A percentile compares a stretch with the other conserved stretches of the same genome.
Conservation (phyloP, 345 rosid genomes). For the Citrus medica region DNA sequence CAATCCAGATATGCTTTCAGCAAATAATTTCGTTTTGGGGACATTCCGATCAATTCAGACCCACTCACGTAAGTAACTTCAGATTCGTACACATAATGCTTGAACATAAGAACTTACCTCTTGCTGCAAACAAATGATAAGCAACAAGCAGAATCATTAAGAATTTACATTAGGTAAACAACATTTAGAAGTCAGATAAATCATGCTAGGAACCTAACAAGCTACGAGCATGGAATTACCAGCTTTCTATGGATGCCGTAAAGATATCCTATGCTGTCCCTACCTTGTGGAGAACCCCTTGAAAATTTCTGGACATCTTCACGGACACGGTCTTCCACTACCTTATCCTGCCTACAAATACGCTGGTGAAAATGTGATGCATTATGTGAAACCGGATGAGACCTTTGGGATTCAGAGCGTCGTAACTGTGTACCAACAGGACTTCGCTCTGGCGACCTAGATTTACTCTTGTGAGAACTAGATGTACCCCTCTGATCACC, state of each 20-base stretch:
- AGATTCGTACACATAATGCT: slow-evolving; percentile 58
- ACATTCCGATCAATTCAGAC: slow-evolving; percentile 42
- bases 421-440: slow-evolving; percentile 63
- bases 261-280: slow-evolving; percentile 79
- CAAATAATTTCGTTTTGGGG: slow-evolving; percentile 44
- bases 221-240: slow-evolving; percentile 48
- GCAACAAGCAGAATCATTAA: slow-evolving; percentile 38
- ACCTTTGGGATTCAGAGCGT: slow-evolving; percentile 64
- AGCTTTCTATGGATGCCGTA: slow-evolving; percentile 55
- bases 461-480: slow-evolving; percentile 65
- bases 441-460: slow-evolving; percentile 76
- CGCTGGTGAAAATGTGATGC: slow-evolving; percentile 63
- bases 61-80: slow-evolving; percentile 53
- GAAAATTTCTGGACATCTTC: slow-evolving; percentile 66
- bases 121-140: slow-evolving; percentile 68
- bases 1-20: slow-evolving; percentile 45
- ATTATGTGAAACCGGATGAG: slow-evolving; percentile 52
- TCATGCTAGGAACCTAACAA: slow-evolving; percentile 30
- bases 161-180: slow-evolving; percentile 16
- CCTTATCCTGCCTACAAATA: slow-evolving; percentile 70
- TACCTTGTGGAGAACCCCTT: slow-evolving; percentile 98
- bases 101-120: slow-evolving; percentile 94
- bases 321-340: slow-evolving; percentile 59
- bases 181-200: slow-evolving; percentile 11
- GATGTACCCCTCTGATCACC: slow-evolving; percentile 65